Conservation (phyloP, 495 filamentous ascomycete genomes). For the Rostrohypoxylon terebratum region DNA sequence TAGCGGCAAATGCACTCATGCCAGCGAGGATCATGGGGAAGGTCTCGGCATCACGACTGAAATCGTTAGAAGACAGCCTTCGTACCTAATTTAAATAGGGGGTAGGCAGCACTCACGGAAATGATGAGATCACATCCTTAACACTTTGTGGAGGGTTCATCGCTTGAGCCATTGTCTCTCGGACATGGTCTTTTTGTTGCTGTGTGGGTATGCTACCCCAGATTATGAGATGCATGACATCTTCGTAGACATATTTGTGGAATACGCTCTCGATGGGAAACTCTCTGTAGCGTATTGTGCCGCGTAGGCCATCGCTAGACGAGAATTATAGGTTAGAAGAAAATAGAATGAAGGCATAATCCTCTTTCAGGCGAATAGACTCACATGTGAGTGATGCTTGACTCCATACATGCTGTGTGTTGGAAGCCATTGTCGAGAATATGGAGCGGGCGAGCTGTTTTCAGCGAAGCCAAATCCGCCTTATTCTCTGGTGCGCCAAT, state of each 20-base stretch:
- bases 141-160: slow-evolving; percentile 52
- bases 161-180: slow-evolving; percentile 52
- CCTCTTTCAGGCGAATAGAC: neutral
- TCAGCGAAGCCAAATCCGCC: slow-evolving; percentile 21
- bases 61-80: slow-evolving; percentile 13
- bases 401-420: slow-evolving; percentile 44
- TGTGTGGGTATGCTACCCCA: slow-evolving; percentile 57
- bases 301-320: slow-evolving; percentile 46
- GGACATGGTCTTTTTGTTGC: slow-evolving; percentile 52
- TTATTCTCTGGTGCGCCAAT: slow-evolving; percentile 36
- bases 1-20: slow-evolving; percentile 52
- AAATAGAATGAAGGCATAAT: neutral
- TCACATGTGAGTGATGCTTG: slow-evolving; percentile 44
- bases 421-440: slow-evolving; percentile 44
- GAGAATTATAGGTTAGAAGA: slow-evolving; percentile 1
- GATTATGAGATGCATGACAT: slow-evolving; percentile 61
- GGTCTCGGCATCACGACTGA: slow-evolving; percentile 40
- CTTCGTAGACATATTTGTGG: slow-evolving; percentile 54
- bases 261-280: slow-evolving; percentile 59
- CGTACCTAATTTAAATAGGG: slow-evolving; percentile 1
- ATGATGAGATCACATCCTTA: slow-evolving; percentile 52
- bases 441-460: slow-evolving; percentile 30
- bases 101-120: slow-evolving; percentile 24
- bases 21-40: slow-evolving; percentile 52
- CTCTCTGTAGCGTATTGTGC: slow-evolving; percentile 55